These are phyloP conservation scores for Vitis rupestris DNA, from an alignment of 164 flowering plant genomes.

Conservation along the genomic window DNA sequence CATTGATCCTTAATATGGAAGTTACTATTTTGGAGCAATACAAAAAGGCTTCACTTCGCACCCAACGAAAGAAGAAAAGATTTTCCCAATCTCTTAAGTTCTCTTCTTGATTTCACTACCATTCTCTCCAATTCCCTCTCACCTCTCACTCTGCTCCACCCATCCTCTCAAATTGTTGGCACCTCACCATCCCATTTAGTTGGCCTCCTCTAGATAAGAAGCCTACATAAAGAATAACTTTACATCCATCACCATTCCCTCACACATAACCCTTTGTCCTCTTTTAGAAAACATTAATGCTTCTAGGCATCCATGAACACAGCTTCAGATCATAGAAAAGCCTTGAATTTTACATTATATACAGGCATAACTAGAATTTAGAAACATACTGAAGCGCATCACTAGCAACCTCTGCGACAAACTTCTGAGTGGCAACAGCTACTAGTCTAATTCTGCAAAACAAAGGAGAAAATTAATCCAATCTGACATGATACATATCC, in stretches of 20 bases:
- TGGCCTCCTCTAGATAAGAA: too few species aligned
- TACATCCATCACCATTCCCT: background rate
- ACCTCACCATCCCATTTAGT: too few species aligned
- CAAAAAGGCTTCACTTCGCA: too few species aligned
- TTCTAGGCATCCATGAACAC: background rate
- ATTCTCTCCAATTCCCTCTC: too few species aligned
- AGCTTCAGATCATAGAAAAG: background rate
- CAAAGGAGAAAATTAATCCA: conserved; percentile 3
- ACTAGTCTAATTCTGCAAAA: conserved; percentile 75
- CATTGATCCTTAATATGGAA: too few species aligned
- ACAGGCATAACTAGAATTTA: background rate
- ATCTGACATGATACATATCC: background rate
- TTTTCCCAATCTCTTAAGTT: too few species aligned
- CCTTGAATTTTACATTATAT: background rate
- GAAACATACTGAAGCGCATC: conserved; percentile 89
- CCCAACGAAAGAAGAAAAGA: too few species aligned
- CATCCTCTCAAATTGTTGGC: too few species aligned
- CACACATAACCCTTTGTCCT: background rate
- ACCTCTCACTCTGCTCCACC: too few species aligned
- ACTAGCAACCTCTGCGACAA: conserved; percentile 85
- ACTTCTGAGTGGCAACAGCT: conserved; percentile 98
- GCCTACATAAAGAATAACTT: background rate
- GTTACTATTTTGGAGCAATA: too few species aligned
- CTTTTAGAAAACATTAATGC: background rate
- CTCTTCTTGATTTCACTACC: too few species aligned